Evolutionary conservation across 345 rosid genomes (phyloP), one percentile per base, ranked within the genome.

Genomic region (Mallotus nudiflorus): DNA sequence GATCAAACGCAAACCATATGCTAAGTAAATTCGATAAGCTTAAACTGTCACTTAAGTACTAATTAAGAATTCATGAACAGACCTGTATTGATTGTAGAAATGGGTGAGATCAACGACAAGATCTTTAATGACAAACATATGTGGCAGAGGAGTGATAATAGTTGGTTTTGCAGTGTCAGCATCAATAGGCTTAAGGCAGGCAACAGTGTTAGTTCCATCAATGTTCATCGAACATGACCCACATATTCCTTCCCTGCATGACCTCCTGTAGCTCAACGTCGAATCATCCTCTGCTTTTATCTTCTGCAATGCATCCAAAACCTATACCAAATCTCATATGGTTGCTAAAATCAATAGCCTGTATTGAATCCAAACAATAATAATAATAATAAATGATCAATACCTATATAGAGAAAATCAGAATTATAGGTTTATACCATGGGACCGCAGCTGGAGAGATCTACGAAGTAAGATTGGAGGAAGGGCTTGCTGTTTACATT

Each of bases 211-310:
- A 59, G 84, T 81, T 67, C 90, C 91, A 48, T 85, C 91, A 4
- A 90, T 80, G 69, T 87, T 87, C 96, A 88, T 85, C 5, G 91
- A 69, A 58, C 91, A 85, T 8, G 91, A 92, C 52, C 97, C 94
- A 51, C 92, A 86, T 63, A 88, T 87, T 48, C 93, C 97, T 82
- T 88, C 91, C 72, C 92, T 78, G 27, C 96, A 86, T 29, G 91
- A 88, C 72, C 92, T 84, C 51, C 89, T 74, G 16, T 85, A 85
- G 76, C 76, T 80, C 81, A 92, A 68, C 68, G 83, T 83, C 28
- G 87, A 65, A 70, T 87, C 92, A 1, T 81, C 84, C 73, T 88
- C 88, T n/a, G 82, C 90, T 76, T 87, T 90, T 25, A 88, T 86
- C 79, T 90, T 90, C 66, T 83, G 91, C 11, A 86, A 67, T 24